Conservation (phyloP, 495 filamentous ascomycete genomes). For the Aspergillus haitiensis region DNA sequence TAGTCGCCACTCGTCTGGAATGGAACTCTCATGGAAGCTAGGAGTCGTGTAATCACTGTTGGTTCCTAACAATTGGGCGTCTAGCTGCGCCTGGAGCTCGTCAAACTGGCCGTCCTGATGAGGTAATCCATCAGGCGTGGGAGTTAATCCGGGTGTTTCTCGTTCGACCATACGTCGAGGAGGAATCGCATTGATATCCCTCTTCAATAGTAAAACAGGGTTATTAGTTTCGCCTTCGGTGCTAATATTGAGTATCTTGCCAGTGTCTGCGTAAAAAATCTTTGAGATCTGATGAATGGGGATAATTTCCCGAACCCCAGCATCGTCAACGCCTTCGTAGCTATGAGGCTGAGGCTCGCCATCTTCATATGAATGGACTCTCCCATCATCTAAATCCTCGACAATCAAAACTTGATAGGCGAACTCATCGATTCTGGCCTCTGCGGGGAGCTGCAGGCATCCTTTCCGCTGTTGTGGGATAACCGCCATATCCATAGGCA, state of each 20-base stretch:
- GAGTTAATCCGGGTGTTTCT: constrained; percentile 26
- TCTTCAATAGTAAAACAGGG: constrained; percentile 82
- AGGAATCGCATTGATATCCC: constrained; percentile 73
- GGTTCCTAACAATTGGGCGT: constrained; percentile 61
- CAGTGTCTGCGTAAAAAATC: constrained; percentile 97
- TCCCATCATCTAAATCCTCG: constrained; percentile 90
- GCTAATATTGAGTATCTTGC: constrained; percentile 88
- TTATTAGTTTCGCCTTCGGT: constrained; percentile 76
- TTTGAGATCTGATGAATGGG: constrained; percentile 92
- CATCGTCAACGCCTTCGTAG: constrained; percentile 68
- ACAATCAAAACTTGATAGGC: constrained; percentile 86
- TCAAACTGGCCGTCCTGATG: constrained; percentile 44
- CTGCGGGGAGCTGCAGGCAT: constrained; percentile 43
- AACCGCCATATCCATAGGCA: constrained; percentile 45
- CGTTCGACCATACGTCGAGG: constrained; percentile 66
- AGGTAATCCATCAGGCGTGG: constrained; percentile 16
- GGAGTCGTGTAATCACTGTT: constrained; percentile 34
- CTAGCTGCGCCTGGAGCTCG: constrained; percentile 61
- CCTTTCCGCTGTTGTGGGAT: constrained; percentile 23
- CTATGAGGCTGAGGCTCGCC: constrained; percentile 55
- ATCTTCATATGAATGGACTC: constrained; percentile 81
- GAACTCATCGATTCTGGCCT: constrained; percentile 65
- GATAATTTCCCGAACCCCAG: constrained; percentile 80
- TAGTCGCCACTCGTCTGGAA: constrained; percentile 59
- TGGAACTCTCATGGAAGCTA: constrained; percentile 37